phyloP scores from a whole-genome alignment of 1,139 yeast genomes.

The Taphrina populina region DNA sequence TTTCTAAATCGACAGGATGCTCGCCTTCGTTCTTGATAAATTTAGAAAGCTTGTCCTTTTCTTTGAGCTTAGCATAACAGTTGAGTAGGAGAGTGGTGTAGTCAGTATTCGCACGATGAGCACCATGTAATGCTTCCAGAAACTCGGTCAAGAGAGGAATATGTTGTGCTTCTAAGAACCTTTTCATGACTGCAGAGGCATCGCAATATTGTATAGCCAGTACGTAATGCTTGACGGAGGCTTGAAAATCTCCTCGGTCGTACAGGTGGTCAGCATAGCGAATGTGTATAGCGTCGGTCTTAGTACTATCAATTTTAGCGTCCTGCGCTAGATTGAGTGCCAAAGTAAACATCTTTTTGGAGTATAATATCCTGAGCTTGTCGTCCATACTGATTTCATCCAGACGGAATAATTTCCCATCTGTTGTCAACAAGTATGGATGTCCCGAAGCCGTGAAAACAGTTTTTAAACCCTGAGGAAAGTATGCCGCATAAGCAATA shows the following conservation, averaged over 20 bases:
- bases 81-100: conserved; percentile 80
- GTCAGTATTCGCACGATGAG: conserved; percentile 61
- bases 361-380: conserved; percentile 68
- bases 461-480: conserved; percentile 62
- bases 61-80: conserved; percentile 76
- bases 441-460: conserved; percentile 58
- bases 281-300: conserved; percentile 57
- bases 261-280: conserved; percentile 72
- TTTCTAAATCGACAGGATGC: conserved; percentile 62
- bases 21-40: conserved; percentile 55
- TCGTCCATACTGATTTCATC: conserved; percentile 65
- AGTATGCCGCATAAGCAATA: conserved; percentile 65
- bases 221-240: conserved; percentile 69
- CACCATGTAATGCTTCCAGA: conserved; percentile 59
- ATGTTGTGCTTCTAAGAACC: conserved; percentile 81
- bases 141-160: conserved; percentile 65
- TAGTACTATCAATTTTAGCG: conserved; percentile 46
- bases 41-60: conserved; percentile 56
- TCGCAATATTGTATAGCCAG: conserved; percentile 52
- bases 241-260: conserved; percentile 61
- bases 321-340: conserved; percentile 71
- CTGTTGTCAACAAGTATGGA: conserved; percentile 63
- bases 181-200: conserved; percentile 74
- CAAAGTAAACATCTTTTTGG: conserved; percentile 66
- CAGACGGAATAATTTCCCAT: conserved; percentile 70